Evolutionary conservation across 352 stramenopile species (phyloP), one percentile per base, ranked within the genome.

Genomic region (Phytopythium oedochilum): DNA sequence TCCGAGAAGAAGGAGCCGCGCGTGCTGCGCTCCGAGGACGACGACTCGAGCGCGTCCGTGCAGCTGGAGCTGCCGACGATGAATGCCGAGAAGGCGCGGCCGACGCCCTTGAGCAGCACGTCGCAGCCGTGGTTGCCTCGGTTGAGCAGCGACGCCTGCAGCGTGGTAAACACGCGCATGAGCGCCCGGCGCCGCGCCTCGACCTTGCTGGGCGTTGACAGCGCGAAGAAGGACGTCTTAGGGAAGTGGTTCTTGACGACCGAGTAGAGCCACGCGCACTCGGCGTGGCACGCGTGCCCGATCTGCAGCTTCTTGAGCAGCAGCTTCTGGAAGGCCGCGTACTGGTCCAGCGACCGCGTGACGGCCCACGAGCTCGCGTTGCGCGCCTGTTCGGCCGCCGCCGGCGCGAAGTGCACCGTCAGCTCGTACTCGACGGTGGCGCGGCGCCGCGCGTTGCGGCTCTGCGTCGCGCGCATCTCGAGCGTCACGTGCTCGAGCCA

Each of bases 171-270:
- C 18, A 73, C 49, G 9, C 57, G 61, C 29, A 67, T 43, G 11
- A 73, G 57, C 23, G 65, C 63, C 35, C 61, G 54, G 8, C 65
- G 57, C 0, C 65, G 61, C 23, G 54, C 65, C 57, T 73, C 57
- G 45, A 73, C 55, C 39, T 43, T 69, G 57, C 60, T 62, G 11
- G 47, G 20, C 31, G 29, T 28, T 10, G 29, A 7, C 29, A 22
- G 3, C 29, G 51, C 32, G 22, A 80, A 73, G 7, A 75, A 45
- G 20, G 60, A 68, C 23, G 57, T 44, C 54, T 74, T 77, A 5
- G 80, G 75, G 36, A 88, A 90, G 49, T 82, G 72, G n/a, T 75
- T 74, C 55, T 74, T 78, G 34, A 86, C 51, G 28, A 78, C 79
- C 48, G 52, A 73, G 67, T 81, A 70, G 22, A 90, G 64, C 71